phyloP scores from a whole-genome alignment of 2,329 filamentous ascomycete genomes.

The Aspergillus spinulosporus region DNA sequence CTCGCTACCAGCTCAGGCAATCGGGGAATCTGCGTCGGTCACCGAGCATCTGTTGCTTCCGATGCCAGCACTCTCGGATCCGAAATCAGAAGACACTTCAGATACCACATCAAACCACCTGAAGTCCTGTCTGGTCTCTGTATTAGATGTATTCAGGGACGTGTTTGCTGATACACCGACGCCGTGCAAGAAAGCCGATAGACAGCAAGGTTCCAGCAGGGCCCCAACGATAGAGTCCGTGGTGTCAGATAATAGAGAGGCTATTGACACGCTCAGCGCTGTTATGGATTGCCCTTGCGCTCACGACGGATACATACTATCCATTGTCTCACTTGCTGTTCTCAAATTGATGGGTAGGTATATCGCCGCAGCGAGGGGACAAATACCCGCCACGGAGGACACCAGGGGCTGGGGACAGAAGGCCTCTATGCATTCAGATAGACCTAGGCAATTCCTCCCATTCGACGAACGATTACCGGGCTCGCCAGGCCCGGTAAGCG shows the following conservation, averaged over 20 bases:
- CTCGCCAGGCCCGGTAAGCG: neutral
- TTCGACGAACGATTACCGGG: neutral
- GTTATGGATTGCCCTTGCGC: conserved; percentile 7
- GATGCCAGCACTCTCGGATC: neutral
- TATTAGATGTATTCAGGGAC: neutral
- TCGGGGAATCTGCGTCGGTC: neutral
- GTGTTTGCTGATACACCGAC: conserved; percentile 3
- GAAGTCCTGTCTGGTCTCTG: neutral
- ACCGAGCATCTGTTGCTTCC: conserved; percentile 4
- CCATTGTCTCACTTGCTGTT: conserved; percentile 5
- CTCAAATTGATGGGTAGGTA: conserved; percentile 11
- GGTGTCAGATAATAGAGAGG: conserved; percentile 5
- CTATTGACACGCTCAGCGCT: conserved; percentile 4
- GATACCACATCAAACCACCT: neutral
- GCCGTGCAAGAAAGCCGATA: neutral
- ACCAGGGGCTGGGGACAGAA: neutral
- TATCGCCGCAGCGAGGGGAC: conserved; percentile 9
- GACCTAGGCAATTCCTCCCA: neutral
- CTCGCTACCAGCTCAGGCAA: neutral
- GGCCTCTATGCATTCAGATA: neutral
- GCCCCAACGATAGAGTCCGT: conserved; percentile 6
- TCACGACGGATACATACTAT: conserved; percentile 7
- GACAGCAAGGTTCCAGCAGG: neutral
- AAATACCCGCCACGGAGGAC: neutral
- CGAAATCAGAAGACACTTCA: neutral